Base-by-base conservation (phyloP, 176 grass and related monocot species). In the Canna indica region DNA sequence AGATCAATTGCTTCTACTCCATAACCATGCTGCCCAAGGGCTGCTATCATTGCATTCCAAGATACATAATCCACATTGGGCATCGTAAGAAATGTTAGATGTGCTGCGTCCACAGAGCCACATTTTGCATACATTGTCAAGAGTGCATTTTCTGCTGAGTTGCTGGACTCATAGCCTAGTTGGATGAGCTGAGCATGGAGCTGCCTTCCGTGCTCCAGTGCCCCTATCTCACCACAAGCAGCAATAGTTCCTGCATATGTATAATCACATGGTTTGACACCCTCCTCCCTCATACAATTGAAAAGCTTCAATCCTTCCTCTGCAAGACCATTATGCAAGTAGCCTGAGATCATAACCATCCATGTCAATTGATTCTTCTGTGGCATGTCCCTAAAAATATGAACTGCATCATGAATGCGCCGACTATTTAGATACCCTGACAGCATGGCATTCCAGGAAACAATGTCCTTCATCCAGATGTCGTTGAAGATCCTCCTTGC, bases 111-210 rank as follows among this genome's bases (percentile, higher is more conserved):
- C 54, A 84, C 85, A 30, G 76, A 81, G 4, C 91, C 91, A 32
- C 91, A 96, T 79, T 80, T 91, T 77, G 73, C 91, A 78, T 96
- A 91, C 91, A 91, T 91, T 20, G 88, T 96, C 60, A 96, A 59
- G 46, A 96, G 83, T 75, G 91, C 83, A 71, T 96, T 91, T 68
- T 78, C 81, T 6, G 91, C 85, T 27, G 91, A 96, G 71, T 91
- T 96, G 85, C 85, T 86, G 25, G 70, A 90, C 53, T 86, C 83
- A 3, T 82, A 96, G 58, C 88, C 88, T 75, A 74, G 70, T 72
- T 75, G 81, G 48, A 84, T 73, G 62, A 22, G 80, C 85, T 61
- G 56, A 26, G 80, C 85, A 64, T 91, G 91, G 41, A 96, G 85
- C 69, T 91, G 85, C 35, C 73, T 83, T 59, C 91, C 88, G 60